Conservation (phyloP, 768 basidiomycete genomes). For the Mycena amicta region DNA sequence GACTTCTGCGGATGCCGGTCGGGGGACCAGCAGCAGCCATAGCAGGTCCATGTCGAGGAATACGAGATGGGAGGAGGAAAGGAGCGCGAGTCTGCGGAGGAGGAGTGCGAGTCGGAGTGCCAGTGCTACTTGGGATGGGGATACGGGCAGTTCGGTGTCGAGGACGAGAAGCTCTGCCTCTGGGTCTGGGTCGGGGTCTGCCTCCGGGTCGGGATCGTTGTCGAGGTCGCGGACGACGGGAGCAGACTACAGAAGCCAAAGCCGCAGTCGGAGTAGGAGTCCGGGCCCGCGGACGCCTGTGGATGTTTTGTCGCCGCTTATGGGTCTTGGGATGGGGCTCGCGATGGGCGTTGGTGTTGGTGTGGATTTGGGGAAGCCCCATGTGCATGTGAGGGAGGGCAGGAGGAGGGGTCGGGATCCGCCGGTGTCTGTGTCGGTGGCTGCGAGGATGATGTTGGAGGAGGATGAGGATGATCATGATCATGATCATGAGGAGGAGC, state of each 20-base stretch:
- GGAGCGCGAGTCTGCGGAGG: neutral
- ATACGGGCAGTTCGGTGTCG: neutral
- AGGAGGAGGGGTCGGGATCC: neutral
- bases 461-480: no score
- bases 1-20: no score
- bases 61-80: neutral
- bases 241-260: conserved; percentile 7
- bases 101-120: neutral
- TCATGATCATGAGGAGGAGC: neutral
- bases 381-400: neutral
- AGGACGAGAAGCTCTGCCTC: neutral
- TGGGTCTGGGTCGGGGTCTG: neutral
- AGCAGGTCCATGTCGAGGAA: neutral
- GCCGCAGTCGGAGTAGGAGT: conserved; percentile 9
- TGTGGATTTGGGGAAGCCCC: neutral
- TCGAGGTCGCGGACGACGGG: neutral
- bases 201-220: neutral
- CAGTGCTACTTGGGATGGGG: neutral
- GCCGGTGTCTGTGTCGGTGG: neutral
- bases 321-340: conserved; percentile 9
- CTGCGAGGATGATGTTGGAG: neutral
- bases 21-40: no score
- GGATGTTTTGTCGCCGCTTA: conserved; percentile 5
- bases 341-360: conserved; percentile 1
- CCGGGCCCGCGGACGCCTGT: conserved; percentile 17